Conservation (phyloP, 2,329 filamentous ascomycete genomes). For the Monosporascus sp. region DNA sequence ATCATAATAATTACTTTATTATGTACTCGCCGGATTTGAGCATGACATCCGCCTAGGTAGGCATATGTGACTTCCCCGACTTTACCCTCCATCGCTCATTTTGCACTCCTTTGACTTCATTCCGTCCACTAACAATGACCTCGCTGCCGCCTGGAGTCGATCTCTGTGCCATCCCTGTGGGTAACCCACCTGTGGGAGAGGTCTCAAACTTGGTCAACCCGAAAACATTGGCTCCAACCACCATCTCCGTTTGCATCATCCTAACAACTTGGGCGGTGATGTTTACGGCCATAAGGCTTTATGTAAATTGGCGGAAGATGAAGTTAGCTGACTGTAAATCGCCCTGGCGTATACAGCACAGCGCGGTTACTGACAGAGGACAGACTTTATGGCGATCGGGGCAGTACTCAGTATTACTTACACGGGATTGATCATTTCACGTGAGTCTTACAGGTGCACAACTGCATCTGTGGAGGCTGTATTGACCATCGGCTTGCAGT, state of each 20-base stretch:
- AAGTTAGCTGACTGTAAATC: not conserved
- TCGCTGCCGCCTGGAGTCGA: not conserved
- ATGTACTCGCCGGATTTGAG: too few species aligned
- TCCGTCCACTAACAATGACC: not conserved
- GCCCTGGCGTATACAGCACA: not conserved
- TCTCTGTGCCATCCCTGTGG: not conserved
- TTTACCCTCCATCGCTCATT: not conserved
- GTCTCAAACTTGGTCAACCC: not conserved
- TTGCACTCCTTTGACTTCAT: not conserved
- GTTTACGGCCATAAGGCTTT: not conserved
- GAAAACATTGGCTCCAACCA: not conserved
- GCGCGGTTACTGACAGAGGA: not conserved
- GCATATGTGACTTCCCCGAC: too few species aligned
- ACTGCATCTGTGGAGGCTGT: not conserved
- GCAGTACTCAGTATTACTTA: not conserved
- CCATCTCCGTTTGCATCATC: not conserved
- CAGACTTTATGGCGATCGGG: not conserved
- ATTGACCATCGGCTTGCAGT: not conserved
- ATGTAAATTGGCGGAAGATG: not conserved
- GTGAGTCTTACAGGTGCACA: not conserved
- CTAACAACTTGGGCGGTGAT: not conserved
- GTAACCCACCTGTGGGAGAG: not conserved
- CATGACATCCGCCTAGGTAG: too few species aligned
- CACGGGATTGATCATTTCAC: not conserved
- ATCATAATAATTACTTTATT: too few species aligned